A percentile compares a stretch with the other conserved stretches of the same genome.
Conservation (phyloP, 176 grass and related monocot genomes). For the Saccharum spontaneum region DNA sequence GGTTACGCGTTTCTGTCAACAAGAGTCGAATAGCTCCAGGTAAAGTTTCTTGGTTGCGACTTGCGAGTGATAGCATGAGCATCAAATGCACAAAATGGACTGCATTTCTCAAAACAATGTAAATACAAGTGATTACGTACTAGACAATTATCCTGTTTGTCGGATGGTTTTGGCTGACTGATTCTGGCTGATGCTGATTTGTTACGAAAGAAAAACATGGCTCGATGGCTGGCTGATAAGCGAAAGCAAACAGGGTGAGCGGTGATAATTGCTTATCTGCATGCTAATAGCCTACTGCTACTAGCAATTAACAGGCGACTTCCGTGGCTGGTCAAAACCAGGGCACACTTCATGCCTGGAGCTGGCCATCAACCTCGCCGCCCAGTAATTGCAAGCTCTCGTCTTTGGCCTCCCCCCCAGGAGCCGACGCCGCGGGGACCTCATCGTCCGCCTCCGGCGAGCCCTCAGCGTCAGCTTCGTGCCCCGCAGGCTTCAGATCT, state of each 20-base stretch:
- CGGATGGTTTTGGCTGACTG: too few species aligned
- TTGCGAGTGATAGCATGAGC: not conserved
- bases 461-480: not conserved
- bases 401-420: not conserved
- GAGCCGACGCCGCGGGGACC: not conserved
- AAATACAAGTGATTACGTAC: not conserved
- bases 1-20: not conserved
- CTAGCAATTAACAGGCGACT: not conserved
- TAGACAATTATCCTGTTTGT: not conserved
- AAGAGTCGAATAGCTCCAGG: not conserved
- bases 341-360: not conserved
- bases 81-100: not conserved
- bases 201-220: too few species aligned
- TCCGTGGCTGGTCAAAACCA: not conserved
- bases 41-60: not conserved
- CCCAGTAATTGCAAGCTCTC: not conserved
- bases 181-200: too few species aligned
- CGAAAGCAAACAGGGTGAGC: too few species aligned
- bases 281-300: not conserved
- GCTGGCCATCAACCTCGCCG: not conserved
- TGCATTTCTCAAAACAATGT: not conserved
- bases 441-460: not conserved
- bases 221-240: too few species aligned
- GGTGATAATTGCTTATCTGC: not conserved
- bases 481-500: not conserved